A percentile compares a stretch with the other conserved stretches of the same genome.
Evolutionary conservation across 768 basidiomycete species (phyloP).

Genomic region (Coprinopsis sp.): DNA sequence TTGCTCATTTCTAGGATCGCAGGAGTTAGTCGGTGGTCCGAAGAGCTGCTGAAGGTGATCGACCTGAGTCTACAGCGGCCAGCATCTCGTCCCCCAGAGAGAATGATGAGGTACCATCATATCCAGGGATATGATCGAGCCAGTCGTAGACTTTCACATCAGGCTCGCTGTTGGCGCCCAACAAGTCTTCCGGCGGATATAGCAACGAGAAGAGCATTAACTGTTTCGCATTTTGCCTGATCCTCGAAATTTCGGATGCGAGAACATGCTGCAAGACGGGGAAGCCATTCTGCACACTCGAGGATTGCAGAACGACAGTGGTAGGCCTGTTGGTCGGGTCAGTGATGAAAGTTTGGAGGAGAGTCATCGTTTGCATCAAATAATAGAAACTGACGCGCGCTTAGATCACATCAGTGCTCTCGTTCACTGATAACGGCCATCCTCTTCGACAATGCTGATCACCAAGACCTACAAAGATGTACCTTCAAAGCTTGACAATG

Average conservation of each 20-base stretch:
- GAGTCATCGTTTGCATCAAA: constrained; percentile 3
- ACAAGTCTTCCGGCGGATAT: constrained; percentile 32
- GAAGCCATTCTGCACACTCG: constrained; percentile 50
- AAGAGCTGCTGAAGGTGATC: constrained; percentile 5
- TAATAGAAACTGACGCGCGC: too few relatives aligned
- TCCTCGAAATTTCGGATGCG: constrained; percentile 17
- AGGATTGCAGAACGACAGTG: constrained; percentile 38
- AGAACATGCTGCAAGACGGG: constrained; percentile 51
- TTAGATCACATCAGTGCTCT: too few relatives aligned
- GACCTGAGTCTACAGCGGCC: constrained; percentile 37
- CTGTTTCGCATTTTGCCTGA: constrained; percentile 11
- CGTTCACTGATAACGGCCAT: not conserved
- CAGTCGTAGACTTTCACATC: constrained; percentile 45
- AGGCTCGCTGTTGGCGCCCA: constrained; percentile 20
- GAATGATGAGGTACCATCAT: constrained; percentile 27
- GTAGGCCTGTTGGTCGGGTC: constrained; percentile 4
- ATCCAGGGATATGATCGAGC: constrained; percentile 49
- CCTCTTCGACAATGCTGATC: constrained; percentile 65
- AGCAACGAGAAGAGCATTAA: constrained; percentile 55
- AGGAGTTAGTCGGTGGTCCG: not conserved
- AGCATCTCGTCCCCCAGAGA: constrained; percentile 33
- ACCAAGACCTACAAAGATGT: constrained; percentile 75
- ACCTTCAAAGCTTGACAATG: constrained; percentile 58
- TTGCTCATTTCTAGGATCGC: constrained; percentile 8
- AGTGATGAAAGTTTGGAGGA: constrained; percentile 9